Evolutionary conservation across 352 stramenopile genomes (phyloP).

Genomic region (Heterotrichella gracilis): DNA sequence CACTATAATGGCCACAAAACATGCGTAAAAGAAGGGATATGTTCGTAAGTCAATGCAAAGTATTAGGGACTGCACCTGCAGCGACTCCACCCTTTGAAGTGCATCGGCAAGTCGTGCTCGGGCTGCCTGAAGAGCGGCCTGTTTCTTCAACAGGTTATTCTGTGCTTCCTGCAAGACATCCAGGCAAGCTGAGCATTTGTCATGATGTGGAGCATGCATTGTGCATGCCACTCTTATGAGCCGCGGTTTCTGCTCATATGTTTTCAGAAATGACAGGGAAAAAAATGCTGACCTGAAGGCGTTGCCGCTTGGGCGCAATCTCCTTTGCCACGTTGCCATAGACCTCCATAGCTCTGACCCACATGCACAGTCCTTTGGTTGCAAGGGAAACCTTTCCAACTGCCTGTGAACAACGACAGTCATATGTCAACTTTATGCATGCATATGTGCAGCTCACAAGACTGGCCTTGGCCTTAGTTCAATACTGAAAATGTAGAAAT

Average conservation of each 20-base stretch:
- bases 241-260: slow-evolving; percentile 27
- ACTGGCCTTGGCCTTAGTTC: too few relatives aligned
- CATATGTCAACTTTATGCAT: too few relatives aligned
- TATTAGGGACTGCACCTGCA: too few relatives aligned
- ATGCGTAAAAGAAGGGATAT: too few relatives aligned
- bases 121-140: slow-evolving; percentile 57
- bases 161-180: slow-evolving; percentile 47
- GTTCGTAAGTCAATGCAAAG: too few relatives aligned
- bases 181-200: too few relatives aligned
- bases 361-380: slow-evolving; percentile 46
- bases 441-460: too few relatives aligned
- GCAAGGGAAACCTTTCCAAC: slow-evolving; percentile 28
- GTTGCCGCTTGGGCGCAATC: slow-evolving; percentile 49
- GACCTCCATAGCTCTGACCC: slow-evolving; percentile 54
- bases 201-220: slow-evolving; percentile 48
- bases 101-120: too few relatives aligned
- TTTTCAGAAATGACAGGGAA: slow-evolving; percentile 34
- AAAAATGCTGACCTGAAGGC: slow-evolving; percentile 43
- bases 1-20: too few relatives aligned
- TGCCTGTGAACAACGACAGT: too few relatives aligned
- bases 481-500: too few relatives aligned
- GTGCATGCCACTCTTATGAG: slow-evolving; percentile 41
- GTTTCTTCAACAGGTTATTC: slow-evolving; percentile 52
- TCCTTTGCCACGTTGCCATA: slow-evolving; percentile 37
- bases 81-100: too few relatives aligned